Percentiles rank a stretch among this genome's conserved stretches.
These are phyloP conservation scores for Leccinum boreale DNA, from an alignment of 768 basidiomycete species.

Conservation along the genomic window DNA sequence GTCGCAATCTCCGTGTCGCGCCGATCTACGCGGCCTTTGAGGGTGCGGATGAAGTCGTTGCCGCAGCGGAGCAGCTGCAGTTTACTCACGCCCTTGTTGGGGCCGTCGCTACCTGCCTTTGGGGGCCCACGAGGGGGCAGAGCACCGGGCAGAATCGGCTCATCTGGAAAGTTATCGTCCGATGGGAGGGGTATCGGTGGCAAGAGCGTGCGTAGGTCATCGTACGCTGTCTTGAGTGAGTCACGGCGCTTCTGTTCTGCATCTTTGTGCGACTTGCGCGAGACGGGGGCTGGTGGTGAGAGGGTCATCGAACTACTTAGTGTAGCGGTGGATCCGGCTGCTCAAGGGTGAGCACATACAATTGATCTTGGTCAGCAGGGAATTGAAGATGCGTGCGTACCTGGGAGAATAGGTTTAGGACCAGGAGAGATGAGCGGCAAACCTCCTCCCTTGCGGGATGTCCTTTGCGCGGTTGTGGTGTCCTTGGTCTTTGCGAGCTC, in stretches of 20 bases:
- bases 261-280: slow-evolving; percentile 88
- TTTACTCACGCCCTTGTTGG: slow-evolving; percentile 93
- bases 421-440: slow-evolving; percentile 46
- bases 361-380: neutral
- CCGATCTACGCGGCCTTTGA: slow-evolving; percentile 75
- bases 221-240: slow-evolving; percentile 91
- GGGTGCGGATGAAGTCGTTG: slow-evolving; percentile 79
- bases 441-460: slow-evolving; percentile 28
- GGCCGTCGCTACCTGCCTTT: slow-evolving; percentile 82
- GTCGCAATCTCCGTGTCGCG: slow-evolving; percentile 73
- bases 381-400: slow-evolving; percentile 32
- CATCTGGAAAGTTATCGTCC: slow-evolving; percentile 66
- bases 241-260: slow-evolving; percentile 98
- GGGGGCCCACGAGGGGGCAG: slow-evolving; percentile 89
- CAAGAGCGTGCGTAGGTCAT: slow-evolving; percentile 76
- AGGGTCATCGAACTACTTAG: slow-evolving; percentile 23
- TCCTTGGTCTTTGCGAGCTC: slow-evolving; percentile 30
- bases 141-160: slow-evolving; percentile 80
- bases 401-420: slow-evolving; percentile 73
- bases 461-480: slow-evolving; percentile 17
- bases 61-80: slow-evolving; percentile 87
- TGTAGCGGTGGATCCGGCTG: slow-evolving; percentile 34
- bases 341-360: slow-evolving; percentile 2
- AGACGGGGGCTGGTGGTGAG: slow-evolving; percentile 41
- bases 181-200: slow-evolving; percentile 86